These are phyloP conservation scores for Cystobasidium onofrii DNA, from an alignment of 768 basidiomycete species.

Conservation along the genomic window DNA sequence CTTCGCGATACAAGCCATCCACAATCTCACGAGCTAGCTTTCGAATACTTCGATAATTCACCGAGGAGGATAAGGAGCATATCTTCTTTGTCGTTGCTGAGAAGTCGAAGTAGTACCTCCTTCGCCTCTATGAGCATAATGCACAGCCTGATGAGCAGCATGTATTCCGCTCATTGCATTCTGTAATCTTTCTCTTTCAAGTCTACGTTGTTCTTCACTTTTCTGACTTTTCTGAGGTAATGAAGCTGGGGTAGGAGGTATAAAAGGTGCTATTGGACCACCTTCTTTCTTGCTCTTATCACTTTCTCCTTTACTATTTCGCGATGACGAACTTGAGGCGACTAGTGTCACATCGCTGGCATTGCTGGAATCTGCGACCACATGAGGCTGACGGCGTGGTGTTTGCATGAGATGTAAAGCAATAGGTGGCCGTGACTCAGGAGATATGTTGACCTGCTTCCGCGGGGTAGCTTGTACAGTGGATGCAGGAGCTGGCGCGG, in stretches of 20 bases:
- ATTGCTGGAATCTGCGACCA: not conserved
- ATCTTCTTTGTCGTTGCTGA: slow-evolving; percentile 2
- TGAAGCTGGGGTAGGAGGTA: slow-evolving; percentile 23
- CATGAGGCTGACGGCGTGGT: slow-evolving; percentile 16
- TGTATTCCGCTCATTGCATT: slow-evolving; percentile 29
- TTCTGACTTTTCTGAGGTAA: slow-evolving; percentile 24
- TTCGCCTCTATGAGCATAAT: not conserved
- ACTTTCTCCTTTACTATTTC: not conserved
- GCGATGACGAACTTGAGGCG: not conserved
- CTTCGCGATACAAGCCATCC: not conserved
- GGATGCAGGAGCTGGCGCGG: not conserved
- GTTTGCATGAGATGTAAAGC: slow-evolving; percentile 20
- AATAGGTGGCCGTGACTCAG: not conserved
- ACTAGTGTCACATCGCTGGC: not conserved
- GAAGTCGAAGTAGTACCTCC: not conserved
- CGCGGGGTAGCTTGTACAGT: not conserved
- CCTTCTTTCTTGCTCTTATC: not conserved
- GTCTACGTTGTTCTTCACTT: slow-evolving; percentile 2
- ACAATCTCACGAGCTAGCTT: not conserved
- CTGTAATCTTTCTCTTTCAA: slow-evolving; percentile 19
- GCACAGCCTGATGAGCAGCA: not conserved
- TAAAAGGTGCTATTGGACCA: not conserved
- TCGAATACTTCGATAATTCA: not conserved
- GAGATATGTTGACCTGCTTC: not conserved
- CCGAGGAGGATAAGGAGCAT: slow-evolving; percentile 27